phyloP scores from a whole-genome alignment of 176 grass and related monocot species.

The bread wheat (Triticum aestivum) region DNA sequence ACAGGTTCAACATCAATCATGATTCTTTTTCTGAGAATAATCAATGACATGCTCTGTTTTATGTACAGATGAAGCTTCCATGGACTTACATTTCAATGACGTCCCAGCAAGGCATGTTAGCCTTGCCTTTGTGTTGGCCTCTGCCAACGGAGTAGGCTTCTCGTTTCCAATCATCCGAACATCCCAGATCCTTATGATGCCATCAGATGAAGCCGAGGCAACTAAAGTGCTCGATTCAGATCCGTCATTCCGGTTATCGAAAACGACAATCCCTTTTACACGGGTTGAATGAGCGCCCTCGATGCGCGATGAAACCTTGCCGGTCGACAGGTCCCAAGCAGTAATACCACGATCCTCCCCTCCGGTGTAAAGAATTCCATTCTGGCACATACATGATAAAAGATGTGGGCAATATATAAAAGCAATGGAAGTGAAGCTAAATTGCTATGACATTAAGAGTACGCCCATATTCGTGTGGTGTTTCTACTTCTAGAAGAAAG shows the following conservation, averaged over 20 bases:
- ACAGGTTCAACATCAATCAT: background rate
- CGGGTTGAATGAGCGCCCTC: conserved; percentile 73
- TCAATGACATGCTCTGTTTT: background rate
- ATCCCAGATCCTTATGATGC: conserved; percentile 88
- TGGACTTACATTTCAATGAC: conserved; percentile 77
- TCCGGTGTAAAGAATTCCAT: conserved; percentile 64
- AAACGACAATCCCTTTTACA: conserved; percentile 74
- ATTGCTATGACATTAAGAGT: background rate
- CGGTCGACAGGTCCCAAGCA: conserved; percentile 78
- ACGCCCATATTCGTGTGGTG: background rate
- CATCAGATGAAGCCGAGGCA: conserved; percentile 90
- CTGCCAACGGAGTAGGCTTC: conserved; percentile 67
- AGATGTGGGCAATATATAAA: background rate
- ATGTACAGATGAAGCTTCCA: background rate
- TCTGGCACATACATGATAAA: conserved; percentile 45
- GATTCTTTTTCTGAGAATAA: background rate
- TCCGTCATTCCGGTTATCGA: conserved; percentile 37
- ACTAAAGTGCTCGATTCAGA: conserved; percentile 59
- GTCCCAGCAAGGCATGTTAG: conserved; percentile 89
- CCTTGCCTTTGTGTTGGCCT: conserved; percentile 88
- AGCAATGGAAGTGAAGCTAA: background rate
- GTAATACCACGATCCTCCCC: conserved; percentile 76
- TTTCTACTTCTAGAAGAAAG: background rate
- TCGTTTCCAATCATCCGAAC: conserved; percentile 51
- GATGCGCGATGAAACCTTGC: conserved; percentile 69